phyloP scores from a whole-genome alignment of 371 early-diverging fungal species.

The Dinochytrium kinnereticum region DNA sequence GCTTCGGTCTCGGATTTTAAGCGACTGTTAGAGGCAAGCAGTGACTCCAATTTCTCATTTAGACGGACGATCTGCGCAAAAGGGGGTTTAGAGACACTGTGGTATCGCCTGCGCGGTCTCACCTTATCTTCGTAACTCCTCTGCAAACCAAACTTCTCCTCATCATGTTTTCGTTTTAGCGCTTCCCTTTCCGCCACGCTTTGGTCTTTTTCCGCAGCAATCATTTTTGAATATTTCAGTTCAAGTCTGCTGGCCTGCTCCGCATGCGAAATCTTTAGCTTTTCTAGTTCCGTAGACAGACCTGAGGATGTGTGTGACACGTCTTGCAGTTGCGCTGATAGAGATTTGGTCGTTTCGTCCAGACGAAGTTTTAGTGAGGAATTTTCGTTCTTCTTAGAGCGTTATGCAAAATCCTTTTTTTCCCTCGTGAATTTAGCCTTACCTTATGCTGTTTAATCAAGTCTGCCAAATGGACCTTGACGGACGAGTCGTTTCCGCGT shows the following conservation, averaged over 20 bases:
- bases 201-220: conserved; percentile 43
- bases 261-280: conserved; percentile 29
- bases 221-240: conserved; percentile 39
- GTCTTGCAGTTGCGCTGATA: conserved; percentile 24
- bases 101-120: too few relatives aligned
- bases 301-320: neutral
- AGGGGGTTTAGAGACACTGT: too few relatives aligned
- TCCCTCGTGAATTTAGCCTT: neutral
- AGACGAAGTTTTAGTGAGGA: conserved; percentile 30
- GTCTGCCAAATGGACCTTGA: conserved; percentile 55
- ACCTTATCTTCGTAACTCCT: conserved; percentile 45
- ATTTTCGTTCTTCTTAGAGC: conserved; percentile 25
- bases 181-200: conserved; percentile 32
- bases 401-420: neutral
- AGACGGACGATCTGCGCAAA: conserved; percentile 12
- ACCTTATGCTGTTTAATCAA: conserved; percentile 53
- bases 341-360: conserved; percentile 27
- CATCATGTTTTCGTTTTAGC: conserved; percentile 32
- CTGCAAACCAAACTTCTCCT: conserved; percentile 30
- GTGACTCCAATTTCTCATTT: neutral
- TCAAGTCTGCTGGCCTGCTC: conserved; percentile 36
- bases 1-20: neutral
- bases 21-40: neutral
- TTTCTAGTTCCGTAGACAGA: conserved; percentile 41
- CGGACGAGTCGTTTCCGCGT: conserved; percentile 50